Conservation (phyloP, 2,329 filamentous ascomycete species). For the Ophiobolus disseminans region DNA sequence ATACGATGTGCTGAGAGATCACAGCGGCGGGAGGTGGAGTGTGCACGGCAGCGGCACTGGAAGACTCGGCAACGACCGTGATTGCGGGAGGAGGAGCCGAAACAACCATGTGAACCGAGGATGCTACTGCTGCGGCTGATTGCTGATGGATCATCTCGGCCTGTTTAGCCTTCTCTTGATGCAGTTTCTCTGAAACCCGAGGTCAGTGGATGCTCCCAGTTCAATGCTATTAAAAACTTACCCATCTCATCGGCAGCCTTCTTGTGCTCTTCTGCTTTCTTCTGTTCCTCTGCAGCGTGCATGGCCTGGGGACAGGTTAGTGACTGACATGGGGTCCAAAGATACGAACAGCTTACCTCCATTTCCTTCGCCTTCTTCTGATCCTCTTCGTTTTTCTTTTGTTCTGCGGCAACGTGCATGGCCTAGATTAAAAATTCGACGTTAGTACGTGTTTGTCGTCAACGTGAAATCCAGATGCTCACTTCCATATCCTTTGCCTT, state of each 20-base stretch:
- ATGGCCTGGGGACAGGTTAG: constrained; percentile 10
- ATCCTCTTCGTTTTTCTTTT: constrained; percentile 1
- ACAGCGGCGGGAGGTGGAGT: background rate
- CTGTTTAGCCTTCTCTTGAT: constrained; percentile 9
- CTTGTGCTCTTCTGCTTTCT: constrained; percentile 11
- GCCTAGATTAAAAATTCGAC: too few relatives aligned
- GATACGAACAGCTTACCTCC: constrained; percentile 1
- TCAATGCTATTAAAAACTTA: too few relatives aligned
- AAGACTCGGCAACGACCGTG: background rate
- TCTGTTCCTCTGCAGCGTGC: constrained; percentile 16
- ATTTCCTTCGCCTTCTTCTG: constrained; percentile 12
- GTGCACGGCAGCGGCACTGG: background rate
- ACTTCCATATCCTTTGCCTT: constrained; percentile 2
- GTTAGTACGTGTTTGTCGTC: background rate
- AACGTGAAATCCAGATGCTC: background rate
- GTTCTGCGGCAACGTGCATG: constrained; percentile 5
- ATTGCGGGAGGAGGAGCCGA: background rate
- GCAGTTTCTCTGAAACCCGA: background rate
- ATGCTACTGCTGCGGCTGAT: background rate
- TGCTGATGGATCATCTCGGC: constrained; percentile 2
- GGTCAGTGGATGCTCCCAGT: too few relatives aligned
- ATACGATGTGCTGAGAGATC: background rate
- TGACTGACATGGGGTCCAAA: background rate
- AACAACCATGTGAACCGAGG: background rate
- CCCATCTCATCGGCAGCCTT: constrained; percentile 8